Conservation (phyloP, 306 rosid genomes). For the Oemleria cerasiformis region DNA sequence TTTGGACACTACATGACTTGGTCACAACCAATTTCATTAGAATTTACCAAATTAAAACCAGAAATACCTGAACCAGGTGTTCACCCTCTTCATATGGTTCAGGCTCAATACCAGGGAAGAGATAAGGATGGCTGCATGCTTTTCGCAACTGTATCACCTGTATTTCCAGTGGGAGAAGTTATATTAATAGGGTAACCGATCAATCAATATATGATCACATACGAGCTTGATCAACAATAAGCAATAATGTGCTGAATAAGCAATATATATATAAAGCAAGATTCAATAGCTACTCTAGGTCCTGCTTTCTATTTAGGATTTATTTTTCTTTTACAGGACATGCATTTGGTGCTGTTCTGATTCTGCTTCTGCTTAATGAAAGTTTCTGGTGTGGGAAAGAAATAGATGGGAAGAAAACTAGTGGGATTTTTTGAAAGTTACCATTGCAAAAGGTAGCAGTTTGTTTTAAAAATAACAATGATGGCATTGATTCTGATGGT, state of each 20-base stretch:
- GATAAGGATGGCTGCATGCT: conserved; percentile 95
- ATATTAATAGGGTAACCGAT: conserved; percentile 5
- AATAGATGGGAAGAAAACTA: background rate
- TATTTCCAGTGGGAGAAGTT: conserved; percentile 23
- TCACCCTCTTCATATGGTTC: conserved; percentile 98
- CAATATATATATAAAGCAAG: conserved; percentile 2
- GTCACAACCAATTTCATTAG: background rate
- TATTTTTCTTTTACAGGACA: background rate
- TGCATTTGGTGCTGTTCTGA: background rate
- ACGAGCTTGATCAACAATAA: background rate
- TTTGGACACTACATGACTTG: background rate
- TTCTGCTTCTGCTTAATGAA: background rate
- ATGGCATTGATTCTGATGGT: background rate
- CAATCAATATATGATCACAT: background rate
- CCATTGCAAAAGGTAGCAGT: background rate
- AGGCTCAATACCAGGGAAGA: conserved; percentile 94
- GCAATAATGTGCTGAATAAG: background rate
- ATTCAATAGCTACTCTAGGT: background rate
- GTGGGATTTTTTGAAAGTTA: background rate
- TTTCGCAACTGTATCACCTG: conserved; percentile 89
- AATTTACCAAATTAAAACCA: conserved; percentile 1
- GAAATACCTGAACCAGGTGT: conserved; percentile 79
- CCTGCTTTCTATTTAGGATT: background rate
- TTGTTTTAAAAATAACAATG: background rate
- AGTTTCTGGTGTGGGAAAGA: background rate